Conservation (phyloP, 768 basidiomycete species). For the Hemileccinum rubropunctum region DNA sequence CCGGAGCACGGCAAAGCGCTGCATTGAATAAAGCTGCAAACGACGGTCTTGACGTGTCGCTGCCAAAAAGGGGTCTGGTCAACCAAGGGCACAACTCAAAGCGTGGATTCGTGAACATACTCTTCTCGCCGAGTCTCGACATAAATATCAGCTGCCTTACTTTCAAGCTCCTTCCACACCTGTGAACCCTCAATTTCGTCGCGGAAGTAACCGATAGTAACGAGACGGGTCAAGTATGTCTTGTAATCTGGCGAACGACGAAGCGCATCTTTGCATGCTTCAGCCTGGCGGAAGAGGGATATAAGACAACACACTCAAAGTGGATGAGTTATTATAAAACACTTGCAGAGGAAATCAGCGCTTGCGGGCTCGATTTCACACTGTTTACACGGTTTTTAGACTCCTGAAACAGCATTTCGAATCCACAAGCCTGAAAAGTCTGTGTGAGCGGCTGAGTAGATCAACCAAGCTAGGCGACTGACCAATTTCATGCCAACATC, state of each 20-base stretch:
- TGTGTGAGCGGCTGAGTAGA: background rate
- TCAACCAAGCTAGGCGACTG: constrained; percentile 17
- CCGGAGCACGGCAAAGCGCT: constrained; percentile 49
- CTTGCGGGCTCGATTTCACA: constrained; percentile 36
- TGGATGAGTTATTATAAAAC: background rate
- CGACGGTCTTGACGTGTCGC: constrained; percentile 62
- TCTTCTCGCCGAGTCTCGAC: constrained; percentile 58
- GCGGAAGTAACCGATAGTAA: constrained; percentile 70
- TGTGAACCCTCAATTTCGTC: constrained; percentile 74
- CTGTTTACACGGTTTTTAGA: constrained; percentile 56
- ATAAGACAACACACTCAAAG: background rate
- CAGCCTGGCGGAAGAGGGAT: constrained; percentile 38
- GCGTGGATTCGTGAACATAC: constrained; percentile 43
- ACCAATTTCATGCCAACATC: constrained; percentile 95
- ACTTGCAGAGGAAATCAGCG: constrained; percentile 48
- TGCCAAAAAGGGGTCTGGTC: constrained; percentile 21
- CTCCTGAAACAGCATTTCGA: constrained; percentile 95
- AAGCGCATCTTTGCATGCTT: constrained; percentile 68
- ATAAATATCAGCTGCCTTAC: constrained; percentile 66
- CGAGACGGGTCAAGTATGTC: constrained; percentile 67
- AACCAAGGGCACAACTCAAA: background rate
- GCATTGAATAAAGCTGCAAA: constrained; percentile 73
- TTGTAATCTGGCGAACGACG: constrained; percentile 63
- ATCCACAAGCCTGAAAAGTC: constrained; percentile 74
- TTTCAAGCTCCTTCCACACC: constrained; percentile 71